phyloP scores from a whole-genome alignment of 306 rosid genomes.

The Gastrolobium bilobum region DNA sequence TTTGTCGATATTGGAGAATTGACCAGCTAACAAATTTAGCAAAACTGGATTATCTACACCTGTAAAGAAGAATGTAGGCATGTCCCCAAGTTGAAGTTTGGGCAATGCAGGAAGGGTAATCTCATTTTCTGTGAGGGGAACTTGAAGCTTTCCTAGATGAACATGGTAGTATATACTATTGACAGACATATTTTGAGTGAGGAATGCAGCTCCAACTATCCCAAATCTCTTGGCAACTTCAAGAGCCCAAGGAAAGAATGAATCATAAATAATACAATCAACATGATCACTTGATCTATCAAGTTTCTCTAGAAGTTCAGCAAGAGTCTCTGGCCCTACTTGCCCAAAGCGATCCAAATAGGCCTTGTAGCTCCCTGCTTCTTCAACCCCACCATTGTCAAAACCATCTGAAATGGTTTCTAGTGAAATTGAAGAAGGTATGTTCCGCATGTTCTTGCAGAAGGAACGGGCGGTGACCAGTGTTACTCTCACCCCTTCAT shows the following conservation, averaged over 20 bases:
- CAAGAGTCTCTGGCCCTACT: constrained; percentile 47
- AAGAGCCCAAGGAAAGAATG: constrained; percentile 54
- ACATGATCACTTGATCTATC: neutral
- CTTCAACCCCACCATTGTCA: constrained; percentile 5
- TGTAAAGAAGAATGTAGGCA: constrained; percentile 43
- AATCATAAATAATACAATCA: constrained; percentile 54
- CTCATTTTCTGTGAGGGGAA: constrained; percentile 28
- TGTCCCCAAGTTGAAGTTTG: constrained; percentile 43
- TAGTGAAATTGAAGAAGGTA: neutral
- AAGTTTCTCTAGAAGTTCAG: constrained; percentile 45
- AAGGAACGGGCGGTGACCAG: constrained; percentile 46
- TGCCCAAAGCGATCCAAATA: constrained; percentile 42
- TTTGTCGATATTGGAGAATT: constrained; percentile 45
- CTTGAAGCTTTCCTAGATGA: constrained; percentile 23
- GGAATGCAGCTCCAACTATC: constrained; percentile 39
- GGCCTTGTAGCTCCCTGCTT: neutral
- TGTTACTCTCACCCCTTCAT: constrained; percentile 47
- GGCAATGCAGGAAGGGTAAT: constrained; percentile 51
- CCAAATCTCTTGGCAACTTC: constrained; percentile 57
- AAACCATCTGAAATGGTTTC: constrained; percentile 63
- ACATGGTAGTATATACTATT: constrained; percentile 47
- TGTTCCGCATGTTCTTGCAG: neutral
- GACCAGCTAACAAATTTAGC: constrained; percentile 13
- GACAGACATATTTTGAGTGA: constrained; percentile 48
- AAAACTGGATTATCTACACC: neutral